Percentiles rank a stretch among this genome's conserved stretches.
These are phyloP conservation scores for Aspergillus fructus DNA, from an alignment of 2,329 filamentous ascomycete genomes.

Conservation along the genomic window DNA sequence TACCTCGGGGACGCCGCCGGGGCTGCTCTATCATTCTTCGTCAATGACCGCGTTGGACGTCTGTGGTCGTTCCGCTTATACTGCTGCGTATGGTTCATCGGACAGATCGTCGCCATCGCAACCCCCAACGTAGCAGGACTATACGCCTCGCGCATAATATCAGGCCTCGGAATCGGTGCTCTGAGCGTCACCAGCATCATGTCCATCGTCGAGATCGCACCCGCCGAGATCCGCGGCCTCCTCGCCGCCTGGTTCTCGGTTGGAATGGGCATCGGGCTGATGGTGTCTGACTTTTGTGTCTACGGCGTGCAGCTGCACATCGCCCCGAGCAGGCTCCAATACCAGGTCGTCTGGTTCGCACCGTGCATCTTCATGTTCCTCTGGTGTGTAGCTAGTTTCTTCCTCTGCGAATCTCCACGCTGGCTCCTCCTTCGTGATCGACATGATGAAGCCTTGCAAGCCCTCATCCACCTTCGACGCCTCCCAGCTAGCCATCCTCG, in stretches of 20 bases:
- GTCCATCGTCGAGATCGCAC: slow-evolving; percentile 84
- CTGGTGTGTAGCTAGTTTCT: neutral
- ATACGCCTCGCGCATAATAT: slow-evolving; percentile 33
- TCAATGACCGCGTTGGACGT: neutral
- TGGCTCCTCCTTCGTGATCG: neutral
- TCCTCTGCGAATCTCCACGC: neutral
- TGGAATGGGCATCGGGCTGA: neutral
- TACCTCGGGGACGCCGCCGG: neutral
- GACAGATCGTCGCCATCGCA: slow-evolving; percentile 34
- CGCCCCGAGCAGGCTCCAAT: neutral
- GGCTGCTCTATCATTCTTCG: neutral
- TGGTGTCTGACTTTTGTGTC: neutral
- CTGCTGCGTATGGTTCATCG: slow-evolving; percentile 16
- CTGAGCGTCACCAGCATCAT: slow-evolving; percentile 83
- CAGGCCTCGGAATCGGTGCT: slow-evolving; percentile 34
- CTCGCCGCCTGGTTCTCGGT: slow-evolving; percentile 15
- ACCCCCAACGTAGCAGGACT: slow-evolving; percentile 27
- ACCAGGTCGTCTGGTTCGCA: neutral
- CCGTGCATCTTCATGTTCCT: neutral
- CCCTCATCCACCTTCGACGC: neutral
- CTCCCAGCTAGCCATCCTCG: neutral
- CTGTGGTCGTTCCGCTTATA: neutral
- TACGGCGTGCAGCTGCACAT: neutral
- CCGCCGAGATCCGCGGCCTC: slow-evolving; percentile 68
- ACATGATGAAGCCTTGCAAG: neutral